phyloP scores from a whole-genome alignment of 2,329 filamentous ascomycete species.

The Neoarthrinium moseri region DNA sequence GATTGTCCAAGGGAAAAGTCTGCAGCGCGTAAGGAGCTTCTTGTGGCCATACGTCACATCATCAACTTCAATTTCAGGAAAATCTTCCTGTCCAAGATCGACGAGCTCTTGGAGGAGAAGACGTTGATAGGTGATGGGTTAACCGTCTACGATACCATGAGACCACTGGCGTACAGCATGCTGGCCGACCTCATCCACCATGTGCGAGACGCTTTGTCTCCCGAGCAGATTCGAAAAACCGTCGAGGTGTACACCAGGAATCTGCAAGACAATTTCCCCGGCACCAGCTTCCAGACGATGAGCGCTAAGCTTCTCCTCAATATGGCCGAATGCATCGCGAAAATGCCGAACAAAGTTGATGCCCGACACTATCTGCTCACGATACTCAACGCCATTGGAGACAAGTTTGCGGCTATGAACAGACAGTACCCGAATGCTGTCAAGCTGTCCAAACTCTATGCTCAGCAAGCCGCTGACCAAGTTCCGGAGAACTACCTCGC shows the following conservation, averaged over 20 bases:
- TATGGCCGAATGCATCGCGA: constrained; percentile 97
- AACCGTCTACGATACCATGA: constrained; percentile 95
- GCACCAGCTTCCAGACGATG: constrained; percentile 99
- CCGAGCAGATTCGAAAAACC: constrained; percentile 90
- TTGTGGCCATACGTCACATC: constrained; percentile 96
- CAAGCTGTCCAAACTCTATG: constrained; percentile 80
- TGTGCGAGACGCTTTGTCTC: constrained; percentile 82
- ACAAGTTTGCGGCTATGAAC: constrained; percentile 99
- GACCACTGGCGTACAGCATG: constrained; percentile 96
- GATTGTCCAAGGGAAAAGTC: constrained; percentile 96
- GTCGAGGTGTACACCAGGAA: constrained; percentile 98
- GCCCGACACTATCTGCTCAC: constrained; percentile 94
- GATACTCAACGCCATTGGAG: constrained; percentile 95
- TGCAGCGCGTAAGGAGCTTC: constrained; percentile 85
- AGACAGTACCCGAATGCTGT: constrained; percentile 92
- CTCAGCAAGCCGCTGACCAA: constrained; percentile 63
- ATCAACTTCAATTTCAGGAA: constrained; percentile 99
- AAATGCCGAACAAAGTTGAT: constrained; percentile 88
- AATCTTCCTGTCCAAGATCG: constrained; percentile 92
- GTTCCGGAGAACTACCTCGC: constrained; percentile 78
- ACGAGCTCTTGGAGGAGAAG: constrained; percentile 89
- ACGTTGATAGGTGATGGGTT: constrained; percentile 94
- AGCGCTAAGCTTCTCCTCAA: constrained; percentile 95
- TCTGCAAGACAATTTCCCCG: constrained; percentile 90
- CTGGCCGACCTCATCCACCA: constrained; percentile 97